A percentile compares a stretch with the other conserved stretches of the same genome.
Conservation (phyloP, 2,329 filamentous ascomycete species). For the Beauveria sp. region DNA sequence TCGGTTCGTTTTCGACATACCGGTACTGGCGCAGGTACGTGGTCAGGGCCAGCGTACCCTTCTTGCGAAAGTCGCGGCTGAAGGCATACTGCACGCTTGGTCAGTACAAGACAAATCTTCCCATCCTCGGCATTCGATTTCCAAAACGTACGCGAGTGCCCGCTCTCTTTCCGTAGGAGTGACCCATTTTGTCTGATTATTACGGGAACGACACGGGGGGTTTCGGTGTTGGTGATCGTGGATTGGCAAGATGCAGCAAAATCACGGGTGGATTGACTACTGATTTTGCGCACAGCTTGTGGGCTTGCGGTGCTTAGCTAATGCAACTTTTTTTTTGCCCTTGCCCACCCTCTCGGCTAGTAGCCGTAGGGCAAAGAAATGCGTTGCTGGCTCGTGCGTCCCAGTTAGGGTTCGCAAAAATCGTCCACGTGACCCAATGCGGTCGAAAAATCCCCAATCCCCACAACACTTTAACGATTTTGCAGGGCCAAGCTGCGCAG, state of each 20-base stretch:
- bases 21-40: slow-evolving; percentile 95
- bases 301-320: slow-evolving; percentile 29
- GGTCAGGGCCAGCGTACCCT: slow-evolving; percentile 85
- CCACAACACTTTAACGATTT: slow-evolving; percentile 27
- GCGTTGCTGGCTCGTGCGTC: slow-evolving; percentile 11
- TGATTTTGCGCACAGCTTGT: slow-evolving; percentile 33
- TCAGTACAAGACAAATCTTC: slow-evolving; percentile 21
- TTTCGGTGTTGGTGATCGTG: slow-evolving; percentile 36
- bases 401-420: slow-evolving; percentile 26
- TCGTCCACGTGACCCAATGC: slow-evolving; percentile 21
- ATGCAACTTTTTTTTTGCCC: slow-evolving; percentile 26
- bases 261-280: slow-evolving; percentile 26
- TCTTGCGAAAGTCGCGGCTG: slow-evolving; percentile 88
- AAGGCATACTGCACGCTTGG: slow-evolving; percentile 66
- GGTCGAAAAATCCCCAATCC: slow-evolving; percentile 23
- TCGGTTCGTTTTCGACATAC: slow-evolving; percentile 32
- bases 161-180: slow-evolving; percentile 78
- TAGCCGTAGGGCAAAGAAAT: slow-evolving; percentile 26
- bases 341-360: slow-evolving; percentile 1
- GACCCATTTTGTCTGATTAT: slow-evolving; percentile 65
- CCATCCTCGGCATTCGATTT: slow-evolving; percentile 6
- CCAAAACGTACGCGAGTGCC: slow-evolving; percentile 67
- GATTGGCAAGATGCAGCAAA: slow-evolving; percentile 24
- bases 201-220: slow-evolving; percentile 26
- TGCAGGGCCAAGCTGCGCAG: slow-evolving; percentile 6